Evolutionary conservation across 2,329 filamentous ascomycete genomes (phyloP).

Genomic region (Daldinia sp.): DNA sequence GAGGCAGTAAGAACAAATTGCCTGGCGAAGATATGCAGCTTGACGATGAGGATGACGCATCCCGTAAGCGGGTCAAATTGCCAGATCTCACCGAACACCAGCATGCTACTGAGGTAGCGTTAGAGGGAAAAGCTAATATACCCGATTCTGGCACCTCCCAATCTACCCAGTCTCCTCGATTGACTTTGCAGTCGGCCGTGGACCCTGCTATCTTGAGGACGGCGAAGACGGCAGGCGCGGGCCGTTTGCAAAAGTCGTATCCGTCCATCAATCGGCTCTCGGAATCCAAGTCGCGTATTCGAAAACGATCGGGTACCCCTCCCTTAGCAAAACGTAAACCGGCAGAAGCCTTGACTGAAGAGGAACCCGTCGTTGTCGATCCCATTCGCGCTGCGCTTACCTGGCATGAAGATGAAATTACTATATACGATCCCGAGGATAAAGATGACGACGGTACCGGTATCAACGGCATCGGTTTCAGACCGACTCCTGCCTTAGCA

Average conservation of each 20-base stretch:
- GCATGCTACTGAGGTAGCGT: slow-evolving; percentile 8
- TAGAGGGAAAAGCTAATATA: slow-evolving; percentile 24
- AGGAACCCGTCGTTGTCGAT: slow-evolving; percentile 55
- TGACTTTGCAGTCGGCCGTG: slow-evolving; percentile 35
- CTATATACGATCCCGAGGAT: slow-evolving; percentile 70
- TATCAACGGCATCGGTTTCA: slow-evolving; percentile 74
- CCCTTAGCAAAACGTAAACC: slow-evolving; percentile 40
- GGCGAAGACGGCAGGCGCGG: slow-evolving; percentile 23
- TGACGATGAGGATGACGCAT: slow-evolving; percentile 44
- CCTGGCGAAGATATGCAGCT: slow-evolving; percentile 40
- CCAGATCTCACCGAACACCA: slow-evolving; percentile 40
- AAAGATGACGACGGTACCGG: slow-evolving; percentile 72
- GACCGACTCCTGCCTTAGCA: slow-evolving; percentile 68
- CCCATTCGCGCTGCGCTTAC: slow-evolving; percentile 67
- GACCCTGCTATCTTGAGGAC: slow-evolving; percentile 37
- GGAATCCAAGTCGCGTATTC: slow-evolving; percentile 50
- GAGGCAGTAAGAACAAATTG: slow-evolving; percentile 24
- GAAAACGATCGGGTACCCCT: slow-evolving; percentile 43
- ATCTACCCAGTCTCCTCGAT: slow-evolving; percentile 27
- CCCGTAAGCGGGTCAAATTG: slow-evolving; percentile 52
- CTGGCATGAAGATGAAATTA: slow-evolving; percentile 75
- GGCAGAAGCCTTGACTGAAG: slow-evolving; percentile 41
- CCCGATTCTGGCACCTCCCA: slow-evolving; percentile 27
- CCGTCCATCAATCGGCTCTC: slow-evolving; percentile 52
- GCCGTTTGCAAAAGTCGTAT: slow-evolving; percentile 47